phyloP scores from a whole-genome alignment of 164 flowering plant species.

The Akebia trifoliata region DNA sequence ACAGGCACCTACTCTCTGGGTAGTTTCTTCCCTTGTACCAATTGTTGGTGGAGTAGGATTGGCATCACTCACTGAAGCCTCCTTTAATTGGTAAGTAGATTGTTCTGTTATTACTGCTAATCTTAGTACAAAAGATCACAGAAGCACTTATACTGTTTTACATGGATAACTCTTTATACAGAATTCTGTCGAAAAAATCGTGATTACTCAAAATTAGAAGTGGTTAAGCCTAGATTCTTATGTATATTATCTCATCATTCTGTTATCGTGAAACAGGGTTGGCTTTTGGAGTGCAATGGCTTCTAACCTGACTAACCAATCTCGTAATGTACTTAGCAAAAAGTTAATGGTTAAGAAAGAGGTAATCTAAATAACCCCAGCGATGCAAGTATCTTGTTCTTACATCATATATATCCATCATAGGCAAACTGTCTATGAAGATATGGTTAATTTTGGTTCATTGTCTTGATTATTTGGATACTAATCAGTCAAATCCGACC shows the following conservation, averaged over 20 bases:
- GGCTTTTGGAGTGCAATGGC: slow-evolving; percentile 99
- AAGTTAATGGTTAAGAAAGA: slow-evolving; percentile 84
- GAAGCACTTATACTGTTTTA: not conserved
- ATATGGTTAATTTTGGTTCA: not conserved
- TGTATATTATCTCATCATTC: not conserved
- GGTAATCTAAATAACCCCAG: slow-evolving; percentile 31
- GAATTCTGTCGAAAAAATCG: not conserved
- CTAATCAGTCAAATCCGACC: too few relatives aligned
- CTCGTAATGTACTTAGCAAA: slow-evolving; percentile 94
- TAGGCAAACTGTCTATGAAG: too few relatives aligned
- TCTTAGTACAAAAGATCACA: not conserved
- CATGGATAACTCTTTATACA: not conserved
- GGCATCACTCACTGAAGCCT: slow-evolving; percentile 93
- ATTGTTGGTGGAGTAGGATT: slow-evolving; percentile 94
- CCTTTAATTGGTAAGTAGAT: slow-evolving; percentile 77
- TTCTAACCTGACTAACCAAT: slow-evolving; percentile 83
- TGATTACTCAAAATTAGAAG: not conserved
- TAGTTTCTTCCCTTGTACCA: slow-evolving; percentile 75
- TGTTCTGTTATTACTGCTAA: not conserved
- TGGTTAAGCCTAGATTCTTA: not conserved
- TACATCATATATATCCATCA: not conserved
- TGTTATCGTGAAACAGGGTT: slow-evolving; percentile 42
- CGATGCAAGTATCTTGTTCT: not conserved
- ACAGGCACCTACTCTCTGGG: slow-evolving; percentile 81
- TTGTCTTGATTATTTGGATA: not conserved